Conservation (phyloP, 2,329 filamentous ascomycete genomes). For the Fusarium caatingaense region DNA sequence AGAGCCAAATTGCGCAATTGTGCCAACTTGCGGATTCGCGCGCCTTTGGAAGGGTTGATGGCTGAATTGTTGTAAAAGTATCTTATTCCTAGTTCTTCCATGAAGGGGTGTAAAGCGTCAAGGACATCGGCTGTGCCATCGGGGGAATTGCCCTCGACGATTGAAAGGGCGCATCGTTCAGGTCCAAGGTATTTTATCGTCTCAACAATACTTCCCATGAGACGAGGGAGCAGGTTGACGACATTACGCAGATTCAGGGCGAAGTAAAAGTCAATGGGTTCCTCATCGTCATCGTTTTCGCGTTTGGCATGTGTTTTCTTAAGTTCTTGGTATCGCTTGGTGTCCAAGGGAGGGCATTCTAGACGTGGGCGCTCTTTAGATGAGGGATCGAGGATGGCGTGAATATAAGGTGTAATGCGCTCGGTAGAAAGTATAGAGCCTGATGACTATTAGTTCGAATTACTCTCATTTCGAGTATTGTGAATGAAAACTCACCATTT, state of each 20-base stretch:
- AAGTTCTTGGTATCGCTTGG: slow-evolving; percentile 43
- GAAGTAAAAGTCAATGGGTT: slow-evolving; percentile 58
- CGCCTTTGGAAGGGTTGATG: slow-evolving; percentile 56
- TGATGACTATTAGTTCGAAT: slow-evolving; percentile 39
- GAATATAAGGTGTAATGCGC: slow-evolving; percentile 43
- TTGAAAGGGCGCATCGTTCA: slow-evolving; percentile 62
- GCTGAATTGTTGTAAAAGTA: slow-evolving; percentile 59
- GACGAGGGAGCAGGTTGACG: slow-evolving; percentile 58
- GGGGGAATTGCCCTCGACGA: slow-evolving; percentile 66
- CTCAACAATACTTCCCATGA: slow-evolving; percentile 65
- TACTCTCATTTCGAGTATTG: rapidly evolving
- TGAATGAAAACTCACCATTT: slow-evolving; percentile 2
- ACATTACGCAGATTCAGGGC: slow-evolving; percentile 65
- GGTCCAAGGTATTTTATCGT: slow-evolving; percentile 63
- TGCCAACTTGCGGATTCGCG: slow-evolving; percentile 62
- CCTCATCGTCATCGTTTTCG: neutral
- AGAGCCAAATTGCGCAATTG: slow-evolving; percentile 65
- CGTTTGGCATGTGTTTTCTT: neutral
- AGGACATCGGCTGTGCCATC: slow-evolving; percentile 67
- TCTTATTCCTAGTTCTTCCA: slow-evolving; percentile 53
- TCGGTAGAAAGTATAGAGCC: slow-evolving; percentile 46
- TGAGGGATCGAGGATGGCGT: slow-evolving; percentile 48
- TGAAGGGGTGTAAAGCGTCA: slow-evolving; percentile 51
- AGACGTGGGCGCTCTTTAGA: slow-evolving; percentile 43
- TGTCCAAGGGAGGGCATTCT: slow-evolving; percentile 45